Evolutionary conservation across 2,329 filamentous ascomycete genomes (phyloP), one percentile per base, ranked within the genome.

Genomic region (Claviceps sp.): DNA sequence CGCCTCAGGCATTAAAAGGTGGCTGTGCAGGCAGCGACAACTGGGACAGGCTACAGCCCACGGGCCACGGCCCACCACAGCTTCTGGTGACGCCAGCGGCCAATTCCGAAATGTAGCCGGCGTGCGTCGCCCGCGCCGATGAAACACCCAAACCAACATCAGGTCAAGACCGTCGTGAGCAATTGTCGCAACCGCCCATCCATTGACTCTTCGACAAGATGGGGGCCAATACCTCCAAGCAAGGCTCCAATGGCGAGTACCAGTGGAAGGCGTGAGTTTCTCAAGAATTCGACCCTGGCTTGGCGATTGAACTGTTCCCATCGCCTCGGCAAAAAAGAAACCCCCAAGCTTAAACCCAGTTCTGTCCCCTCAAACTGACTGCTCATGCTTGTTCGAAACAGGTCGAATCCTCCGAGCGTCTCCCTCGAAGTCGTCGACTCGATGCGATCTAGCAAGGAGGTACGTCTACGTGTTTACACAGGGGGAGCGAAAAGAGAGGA

Each of bases 401-500:
- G 63, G 60, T 65, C 64, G 59, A 70, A 72, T 48, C 73, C 76
- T 38, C 70, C 73, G 58, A 73, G 75, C 60, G 67, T 95, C 68
- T 95, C 89, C 59, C 82, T 87, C 64, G 83, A 87, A 64, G 76
- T 96, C 63, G 77, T 94, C 62, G 84, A 95, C 63, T 82, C 84
- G 55, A 76, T 97, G 56, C 88, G 95, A 68, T 80, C 81, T 56
- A 95, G 82, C 73, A 78, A 85, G 61, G 89, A 96, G 81, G 90
- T 95, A 78, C 63, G 71, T 51, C 30, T 30, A 30, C 26, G 8
- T 30, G 26, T 10, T 30, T 30, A 30, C 8, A 30, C 8, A 30
- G 26, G 26, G 26, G 8, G 1, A 19, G 26, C 26, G 4, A 30
- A 10, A 30, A 30, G 26, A 30, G 26, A 30, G 26, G 26, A 30